A percentile compares a stretch with the other conserved stretches of the same genome.
Evolutionary conservation across 2,329 filamentous ascomycete species (phyloP).

Genomic region (Fusarium sp.): DNA sequence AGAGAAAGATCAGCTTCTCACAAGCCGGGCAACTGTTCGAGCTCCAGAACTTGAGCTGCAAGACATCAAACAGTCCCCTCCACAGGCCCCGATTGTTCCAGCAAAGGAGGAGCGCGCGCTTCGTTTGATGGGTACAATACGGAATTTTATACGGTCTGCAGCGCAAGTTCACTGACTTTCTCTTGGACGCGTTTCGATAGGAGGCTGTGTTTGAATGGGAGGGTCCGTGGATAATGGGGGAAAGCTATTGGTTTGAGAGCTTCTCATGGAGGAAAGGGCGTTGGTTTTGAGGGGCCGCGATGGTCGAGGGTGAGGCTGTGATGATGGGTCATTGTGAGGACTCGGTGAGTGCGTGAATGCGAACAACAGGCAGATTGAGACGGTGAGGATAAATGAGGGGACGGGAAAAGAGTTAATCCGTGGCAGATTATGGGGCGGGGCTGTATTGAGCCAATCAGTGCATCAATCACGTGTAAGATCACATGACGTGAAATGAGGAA

Average conservation of each 20-base stretch:
- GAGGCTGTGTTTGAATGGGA: neutral
- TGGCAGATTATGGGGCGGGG: fast-evolving
- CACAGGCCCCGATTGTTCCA: neutral
- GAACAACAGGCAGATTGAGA: neutral
- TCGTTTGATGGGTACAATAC: neutral
- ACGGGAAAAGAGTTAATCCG: neutral
- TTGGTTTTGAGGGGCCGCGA: neutral
- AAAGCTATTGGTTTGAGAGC: no score
- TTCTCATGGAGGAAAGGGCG: neutral
- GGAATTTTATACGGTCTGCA: neutral
- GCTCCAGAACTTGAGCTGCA: neutral
- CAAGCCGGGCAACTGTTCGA: neutral
- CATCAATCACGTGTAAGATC: fast-evolving
- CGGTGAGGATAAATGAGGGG: neutral
- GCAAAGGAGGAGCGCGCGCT: neutral
- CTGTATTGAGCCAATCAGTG: neutral
- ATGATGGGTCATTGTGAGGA: neutral
- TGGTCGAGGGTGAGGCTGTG: neutral
- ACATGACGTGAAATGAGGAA: neutral
- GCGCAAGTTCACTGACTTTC: neutral
- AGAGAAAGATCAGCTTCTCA: neutral
- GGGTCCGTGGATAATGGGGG: neutral
- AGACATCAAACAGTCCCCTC: neutral
- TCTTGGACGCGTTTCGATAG: neutral
- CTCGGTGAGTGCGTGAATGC: neutral